Percentiles rank a stretch among this genome's conserved stretches.
phyloP scores from a whole-genome alignment of 768 basidiomycete genomes.

The Hypsizygus marmoreus region DNA sequence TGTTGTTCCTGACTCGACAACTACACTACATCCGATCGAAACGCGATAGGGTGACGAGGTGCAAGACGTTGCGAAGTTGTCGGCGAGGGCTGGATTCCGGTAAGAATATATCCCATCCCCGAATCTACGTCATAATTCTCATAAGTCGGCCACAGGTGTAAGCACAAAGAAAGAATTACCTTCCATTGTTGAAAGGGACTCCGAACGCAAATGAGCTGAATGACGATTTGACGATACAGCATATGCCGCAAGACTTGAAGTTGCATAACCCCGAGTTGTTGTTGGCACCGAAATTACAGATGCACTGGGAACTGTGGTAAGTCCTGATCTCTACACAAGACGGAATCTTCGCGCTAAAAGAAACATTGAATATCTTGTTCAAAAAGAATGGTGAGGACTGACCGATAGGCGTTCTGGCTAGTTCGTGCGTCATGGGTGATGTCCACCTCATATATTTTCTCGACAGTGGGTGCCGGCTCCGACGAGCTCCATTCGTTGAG shows the following conservation, averaged over 20 bases:
- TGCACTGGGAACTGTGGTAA: slow-evolving; percentile 66
- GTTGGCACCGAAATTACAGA: slow-evolving; percentile 66
- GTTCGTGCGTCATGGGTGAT: slow-evolving; percentile 42
- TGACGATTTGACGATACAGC: slow-evolving; percentile 55
- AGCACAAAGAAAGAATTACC: slow-evolving; percentile 36
- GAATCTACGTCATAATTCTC: slow-evolving; percentile 37
- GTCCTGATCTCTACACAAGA: slow-evolving; percentile 52
- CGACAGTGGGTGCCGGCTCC: slow-evolving; percentile 40
- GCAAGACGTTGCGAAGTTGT: slow-evolving; percentile 65
- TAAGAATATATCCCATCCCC: slow-evolving; percentile 68
- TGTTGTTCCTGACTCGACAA: slow-evolving; percentile 39
- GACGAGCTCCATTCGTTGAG: slow-evolving; percentile 55
- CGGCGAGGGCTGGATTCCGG: slow-evolving; percentile 57
- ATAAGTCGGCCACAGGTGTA: slow-evolving; percentile 1
- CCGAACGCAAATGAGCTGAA: slow-evolving; percentile 64
- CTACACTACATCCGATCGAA: slow-evolving; percentile 60
- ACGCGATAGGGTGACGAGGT: slow-evolving; percentile 67
- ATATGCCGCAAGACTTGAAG: slow-evolving; percentile 68
- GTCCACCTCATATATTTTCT: slow-evolving; percentile 58
- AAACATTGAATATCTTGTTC: slow-evolving; percentile 6
- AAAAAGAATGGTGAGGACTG: slow-evolving; percentile 18
- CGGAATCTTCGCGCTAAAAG: slow-evolving; percentile 33
- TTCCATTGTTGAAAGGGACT: slow-evolving; percentile 49
- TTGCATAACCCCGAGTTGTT: slow-evolving; percentile 52
- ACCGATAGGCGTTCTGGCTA: slow-evolving; percentile 54